phyloP scores from a whole-genome alignment of 495 filamentous ascomycete genomes.

The Penicillium pulvis region DNA sequence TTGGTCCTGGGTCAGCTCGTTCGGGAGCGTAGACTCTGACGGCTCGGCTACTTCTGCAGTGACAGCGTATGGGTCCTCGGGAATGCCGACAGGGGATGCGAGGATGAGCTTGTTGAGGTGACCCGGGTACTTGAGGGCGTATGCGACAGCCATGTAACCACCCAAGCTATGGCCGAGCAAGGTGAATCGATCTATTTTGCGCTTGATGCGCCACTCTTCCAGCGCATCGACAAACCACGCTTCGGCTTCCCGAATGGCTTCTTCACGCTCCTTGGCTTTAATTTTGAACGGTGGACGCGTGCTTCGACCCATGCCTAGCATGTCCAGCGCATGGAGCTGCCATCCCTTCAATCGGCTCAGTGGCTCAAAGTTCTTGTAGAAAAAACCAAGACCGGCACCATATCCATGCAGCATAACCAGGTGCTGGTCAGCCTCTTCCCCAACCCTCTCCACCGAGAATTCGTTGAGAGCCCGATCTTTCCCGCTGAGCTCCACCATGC shows the following conservation, averaged over 20 bases:
- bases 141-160: constrained; percentile 91
- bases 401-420: constrained; percentile 98
- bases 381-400: constrained; percentile 93
- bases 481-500: constrained; percentile 80
- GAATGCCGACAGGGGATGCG: constrained; percentile 90
- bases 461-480: constrained; percentile 90
- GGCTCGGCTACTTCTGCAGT: constrained; percentile 79
- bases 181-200: constrained; percentile 90
- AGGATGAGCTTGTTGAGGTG: constrained; percentile 93
- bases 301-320: constrained; percentile 93
- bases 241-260: constrained; percentile 87
- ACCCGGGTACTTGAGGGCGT: constrained; percentile 94
- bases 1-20: constrained; percentile 78
- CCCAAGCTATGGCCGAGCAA: constrained; percentile 91
- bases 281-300: constrained; percentile 81
- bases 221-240: constrained; percentile 95
- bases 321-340: constrained; percentile 88
- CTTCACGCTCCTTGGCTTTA: constrained; percentile 75
- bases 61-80: constrained; percentile 91
- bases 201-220: constrained; percentile 90
- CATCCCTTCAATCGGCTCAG: constrained; percentile 76
- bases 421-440: constrained; percentile 74
- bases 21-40: constrained; percentile 63
- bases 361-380: constrained; percentile 95
- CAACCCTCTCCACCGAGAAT: constrained; percentile 82